Evolutionary conservation across 2,329 filamentous ascomycete genomes (phyloP), one percentile per base, ranked within the genome.

Genomic region (Botrytis cinerea): DNA sequence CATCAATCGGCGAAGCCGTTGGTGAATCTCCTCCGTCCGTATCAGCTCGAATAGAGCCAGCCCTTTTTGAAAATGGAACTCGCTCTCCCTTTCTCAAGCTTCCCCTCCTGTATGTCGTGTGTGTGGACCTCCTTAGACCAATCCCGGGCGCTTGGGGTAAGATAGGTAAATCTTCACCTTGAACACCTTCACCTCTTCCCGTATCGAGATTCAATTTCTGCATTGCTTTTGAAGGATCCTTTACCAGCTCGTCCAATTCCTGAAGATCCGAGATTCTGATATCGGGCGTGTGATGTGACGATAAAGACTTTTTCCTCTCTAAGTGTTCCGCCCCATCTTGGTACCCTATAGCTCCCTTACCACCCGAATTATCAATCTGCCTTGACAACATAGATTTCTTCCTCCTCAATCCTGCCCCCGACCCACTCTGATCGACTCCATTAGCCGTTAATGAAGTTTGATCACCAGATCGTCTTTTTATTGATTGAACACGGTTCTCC

Each of bases 341-440:
- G 81, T 96, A 97, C 57, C 89, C 90, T 54, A 89, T 87, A 28
- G 83, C 86, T 38, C 84, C 86, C 74, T 84, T 84, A 0, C 87
- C 87, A 14, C 87, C 86, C 7, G 90, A 89, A 76, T 89, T 92
- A 78, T 97, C 93, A 74, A 99, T 93, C 81, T 98, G 95, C 73
- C 92, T 89, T 9, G 95, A 98, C 8, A 99, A 86, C 93, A 97
- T 98, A 0, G 95, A 98, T 83, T 96, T 97, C 83, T 97, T 97
- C 78, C 96, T 89, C 78, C 91, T 88, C 75, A 98, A 81, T 57
- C 92, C 88, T 25, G 88, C 88, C 20, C 79, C 81, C 8, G 86
- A 89, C 20, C 84, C 81, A 83, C 88, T 83, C 83, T 87, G 82
- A 75, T 89, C 84, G 79, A 88, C 75, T 77, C 86, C 76, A 77